Evolutionary conservation across 495 filamentous ascomycete genomes (phyloP).

Genomic region (Staphylotrichum longicolle): DNA sequence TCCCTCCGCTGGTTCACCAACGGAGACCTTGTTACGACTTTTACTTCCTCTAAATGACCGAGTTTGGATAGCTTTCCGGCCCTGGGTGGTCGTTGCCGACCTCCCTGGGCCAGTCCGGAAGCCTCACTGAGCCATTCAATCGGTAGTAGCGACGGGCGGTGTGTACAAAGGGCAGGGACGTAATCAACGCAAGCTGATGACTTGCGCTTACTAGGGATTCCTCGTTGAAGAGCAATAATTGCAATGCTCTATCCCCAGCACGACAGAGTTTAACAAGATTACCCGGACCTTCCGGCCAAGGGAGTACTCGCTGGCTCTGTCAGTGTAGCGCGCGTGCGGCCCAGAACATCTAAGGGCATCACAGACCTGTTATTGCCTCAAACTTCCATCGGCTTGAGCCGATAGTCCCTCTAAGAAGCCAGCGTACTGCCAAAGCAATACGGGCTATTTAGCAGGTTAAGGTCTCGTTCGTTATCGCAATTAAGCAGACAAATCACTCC

Average conservation of each 20-base stretch:
- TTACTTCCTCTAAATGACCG: constrained; percentile 56
- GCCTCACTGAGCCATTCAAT: constrained; percentile 74
- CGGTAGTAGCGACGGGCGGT: constrained; percentile 72
- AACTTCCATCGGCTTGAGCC: constrained; percentile 69
- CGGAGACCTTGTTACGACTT: constrained; percentile 68
- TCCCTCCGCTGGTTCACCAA: constrained; percentile 71
- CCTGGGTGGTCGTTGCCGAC: constrained; percentile 61
- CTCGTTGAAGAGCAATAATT: constrained; percentile 80
- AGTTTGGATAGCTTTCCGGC: constrained; percentile 72
- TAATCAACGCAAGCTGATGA: constrained; percentile 74
- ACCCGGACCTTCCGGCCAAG: constrained; percentile 69
- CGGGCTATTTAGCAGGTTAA: constrained; percentile 71
- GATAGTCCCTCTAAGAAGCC: constrained; percentile 71
- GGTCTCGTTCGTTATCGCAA: constrained; percentile 75
- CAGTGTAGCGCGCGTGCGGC: constrained; percentile 71
- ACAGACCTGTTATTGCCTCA: constrained; percentile 71
- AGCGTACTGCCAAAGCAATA: constrained; percentile 60
- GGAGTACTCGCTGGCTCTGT: constrained; percentile 68
- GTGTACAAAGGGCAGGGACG: constrained; percentile 69
- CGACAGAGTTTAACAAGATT: constrained; percentile 77
- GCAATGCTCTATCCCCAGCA: constrained; percentile 76
- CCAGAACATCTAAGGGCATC: constrained; percentile 71
- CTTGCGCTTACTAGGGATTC: constrained; percentile 72
- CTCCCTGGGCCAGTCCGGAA: constrained; percentile 64
- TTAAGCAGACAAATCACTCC: constrained; percentile 73